Evolutionary conservation across 2,329 filamentous ascomycete species (phyloP), one percentile per base, ranked within the genome.

Genomic region (Aspergillus tubingensis): DNA sequence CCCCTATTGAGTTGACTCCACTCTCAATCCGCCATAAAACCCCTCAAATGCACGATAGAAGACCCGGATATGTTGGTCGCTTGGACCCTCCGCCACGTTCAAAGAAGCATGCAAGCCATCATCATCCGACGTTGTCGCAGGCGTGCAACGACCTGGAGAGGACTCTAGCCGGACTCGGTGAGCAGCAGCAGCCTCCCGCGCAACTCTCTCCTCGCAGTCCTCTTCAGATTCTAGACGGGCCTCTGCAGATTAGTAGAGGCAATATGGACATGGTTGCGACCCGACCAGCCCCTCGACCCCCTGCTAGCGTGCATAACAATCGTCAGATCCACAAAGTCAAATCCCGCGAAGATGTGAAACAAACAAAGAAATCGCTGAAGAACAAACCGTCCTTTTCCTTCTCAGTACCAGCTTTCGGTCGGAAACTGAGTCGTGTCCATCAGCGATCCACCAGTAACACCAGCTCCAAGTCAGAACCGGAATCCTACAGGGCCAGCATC

Each of bases 61-160:
- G 57, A 25, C 59, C 13, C 8, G 39, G 19, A 36, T 41, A 57
- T 8, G 17, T 36, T 53, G 48, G 38, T 51, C 11, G 15, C 50
- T 55, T 52, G 17, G 56, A 44, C 54, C 51, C 49, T 44, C 44
- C 57, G 8, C 21, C 41, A 48, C 50, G 61, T 8, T 48, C 57
- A 5, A 55, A 57, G n/a, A 57, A 62, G 7, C 64, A 60, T 21
- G 43, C 58, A 3, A 27, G 53, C 25, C 60, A 59, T 6, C 64
- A 66, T 54, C 44, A 61, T 3, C 70, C 67, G 39, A 70, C 72
- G 0, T 56, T 76, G 8, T 71, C 70, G 7, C 67, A 75, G 61
- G 76, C 75, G 1, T 69, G 75, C n/a, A 64, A 72, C 27, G 76
- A 78, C 8, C 64, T 79, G 53, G 74, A 76, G 48, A 66, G 68